Evolutionary conservation across 352 stramenopile genomes (phyloP), one percentile per base, ranked within the genome.

Genomic region (Globisporangium echinulatum): DNA sequence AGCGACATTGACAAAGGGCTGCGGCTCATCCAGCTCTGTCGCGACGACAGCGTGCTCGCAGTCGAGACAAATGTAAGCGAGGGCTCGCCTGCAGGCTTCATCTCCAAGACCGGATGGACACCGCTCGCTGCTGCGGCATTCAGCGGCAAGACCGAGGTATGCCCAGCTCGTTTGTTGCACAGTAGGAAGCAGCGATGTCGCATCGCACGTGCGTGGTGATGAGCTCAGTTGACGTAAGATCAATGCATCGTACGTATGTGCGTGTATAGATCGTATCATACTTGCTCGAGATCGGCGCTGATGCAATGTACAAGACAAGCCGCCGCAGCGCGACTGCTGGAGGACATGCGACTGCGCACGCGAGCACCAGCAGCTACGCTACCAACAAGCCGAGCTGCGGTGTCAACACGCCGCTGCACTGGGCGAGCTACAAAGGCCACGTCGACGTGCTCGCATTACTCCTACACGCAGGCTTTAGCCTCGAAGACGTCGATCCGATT

Each of bases 401-500:
- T 2, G 64, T 66, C 52, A 91, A 90, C 56, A 94, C 82, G 10
- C 86, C 86, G 10, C 64, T 95, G 44, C 86, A 95, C 58, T 95
- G 86, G 86, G 81, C 83, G n/a, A 87, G 80, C 68, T 95, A 95
- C 68, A 87, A 85, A 52, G 84, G 82, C 17, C 81, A 94, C 49
- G 57, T 68, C 40, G 70, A 87, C 61, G 75, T 89, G 33, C 78
- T 91, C 19, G 73, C 70, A 9, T 64, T 89, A 46, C 68, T 95
- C 25, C 64, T 95, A 25, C 77, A 82, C 48, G 74, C 71, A 33
- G 84, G 81, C 14, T 94, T 88, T 62, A 77, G 71, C 8, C 64
- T 78, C 13, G 81, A 91, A 64, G 79, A 82, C 59, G 66, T 64
- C 8, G 84, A 96, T 61, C 67, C 75, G 11, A 74, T 82, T 19